These are phyloP conservation scores for Colletotrichum abscissum DNA, from an alignment of 2,329 filamentous ascomycete genomes.

Conservation along the genomic window DNA sequence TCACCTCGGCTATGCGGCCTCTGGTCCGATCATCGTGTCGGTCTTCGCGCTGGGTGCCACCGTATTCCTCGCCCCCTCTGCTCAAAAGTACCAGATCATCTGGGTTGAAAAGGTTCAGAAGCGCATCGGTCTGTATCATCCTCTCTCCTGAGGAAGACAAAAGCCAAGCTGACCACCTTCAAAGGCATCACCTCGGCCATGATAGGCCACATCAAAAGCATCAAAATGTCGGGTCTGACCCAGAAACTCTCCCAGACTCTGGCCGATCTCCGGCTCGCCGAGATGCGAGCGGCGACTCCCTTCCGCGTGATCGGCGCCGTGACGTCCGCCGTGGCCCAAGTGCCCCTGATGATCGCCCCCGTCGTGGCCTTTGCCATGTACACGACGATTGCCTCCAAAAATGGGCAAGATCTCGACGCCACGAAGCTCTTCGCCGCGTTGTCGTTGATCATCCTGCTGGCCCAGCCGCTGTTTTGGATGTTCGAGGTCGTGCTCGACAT, in stretches of 20 bases:
- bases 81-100: constrained; percentile 43
- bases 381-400: constrained; percentile 4
- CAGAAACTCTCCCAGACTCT: constrained; percentile 47
- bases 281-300: constrained; percentile 39
- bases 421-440: constrained; percentile 37
- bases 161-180: constrained; percentile 16
- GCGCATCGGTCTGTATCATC: constrained; percentile 55
- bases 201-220: constrained; percentile 61
- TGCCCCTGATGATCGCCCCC: constrained; percentile 37
- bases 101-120: constrained; percentile 63
- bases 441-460: constrained; percentile 40
- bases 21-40: constrained; percentile 47
- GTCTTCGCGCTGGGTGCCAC: constrained; percentile 41
- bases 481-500: constrained; percentile 43
- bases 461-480: constrained; percentile 47
- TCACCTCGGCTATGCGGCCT: constrained; percentile 48
- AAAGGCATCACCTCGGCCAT: constrained; percentile 54
- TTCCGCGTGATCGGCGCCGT: constrained; percentile 47
- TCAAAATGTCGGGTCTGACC: constrained; percentile 62
- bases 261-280: constrained; percentile 35
- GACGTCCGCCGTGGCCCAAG: constrained; percentile 48
- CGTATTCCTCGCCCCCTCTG: constrained; percentile 41
- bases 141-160: constrained; percentile 32
- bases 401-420: constrained; percentile 23
- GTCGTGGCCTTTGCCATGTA: constrained; percentile 35